Conservation (phyloP, 2,329 filamentous ascomycete genomes). For the Nothomitra cinnamomea region DNA sequence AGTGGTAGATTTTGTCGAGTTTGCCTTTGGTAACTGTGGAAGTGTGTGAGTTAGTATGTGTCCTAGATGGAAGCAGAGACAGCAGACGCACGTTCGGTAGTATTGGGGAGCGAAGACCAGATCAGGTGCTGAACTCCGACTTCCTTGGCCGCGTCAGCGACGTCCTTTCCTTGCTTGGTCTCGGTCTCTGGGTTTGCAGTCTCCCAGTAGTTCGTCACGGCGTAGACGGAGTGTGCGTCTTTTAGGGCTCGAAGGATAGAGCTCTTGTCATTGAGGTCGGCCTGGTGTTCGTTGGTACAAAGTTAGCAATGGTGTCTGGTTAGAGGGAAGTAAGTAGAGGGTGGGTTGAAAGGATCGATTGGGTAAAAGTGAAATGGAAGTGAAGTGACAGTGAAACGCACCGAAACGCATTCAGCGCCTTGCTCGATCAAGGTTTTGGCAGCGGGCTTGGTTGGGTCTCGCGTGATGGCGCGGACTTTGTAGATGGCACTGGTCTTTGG, state of each 20-base stretch:
- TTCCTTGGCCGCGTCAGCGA: conserved; percentile 3
- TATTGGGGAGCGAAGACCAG: conserved; percentile 15
- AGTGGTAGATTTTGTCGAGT: conserved; percentile 27
- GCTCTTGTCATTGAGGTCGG: not conserved
- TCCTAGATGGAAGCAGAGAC: not conserved
- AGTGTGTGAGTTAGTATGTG: too few species aligned
- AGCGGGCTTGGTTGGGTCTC: conserved; percentile 27
- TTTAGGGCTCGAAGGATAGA: not conserved
- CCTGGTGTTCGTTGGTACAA: not conserved
- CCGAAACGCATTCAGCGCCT: conserved; percentile 33
- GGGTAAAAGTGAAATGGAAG: too few species aligned
- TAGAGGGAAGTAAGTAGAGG: too few species aligned
- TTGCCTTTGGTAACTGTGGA: conserved; percentile 18
- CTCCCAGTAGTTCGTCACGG: conserved; percentile 4
- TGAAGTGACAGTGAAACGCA: conserved; percentile 13
- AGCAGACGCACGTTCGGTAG: conserved; percentile 6
- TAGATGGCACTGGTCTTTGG: conserved; percentile 30
- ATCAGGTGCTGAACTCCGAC: conserved; percentile 17
- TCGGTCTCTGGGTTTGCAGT: not conserved
- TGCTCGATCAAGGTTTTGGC: conserved; percentile 27
- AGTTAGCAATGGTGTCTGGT: too few species aligned
- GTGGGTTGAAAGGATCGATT: too few species aligned
- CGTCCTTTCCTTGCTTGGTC: conserved; percentile 3
- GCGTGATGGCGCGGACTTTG: conserved; percentile 38
- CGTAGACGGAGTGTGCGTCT: not conserved